A percentile compares a stretch with the other conserved stretches of the same genome.
phyloP scores from a whole-genome alignment of 257 asterid genomes.

The Rhazya stricta region DNA sequence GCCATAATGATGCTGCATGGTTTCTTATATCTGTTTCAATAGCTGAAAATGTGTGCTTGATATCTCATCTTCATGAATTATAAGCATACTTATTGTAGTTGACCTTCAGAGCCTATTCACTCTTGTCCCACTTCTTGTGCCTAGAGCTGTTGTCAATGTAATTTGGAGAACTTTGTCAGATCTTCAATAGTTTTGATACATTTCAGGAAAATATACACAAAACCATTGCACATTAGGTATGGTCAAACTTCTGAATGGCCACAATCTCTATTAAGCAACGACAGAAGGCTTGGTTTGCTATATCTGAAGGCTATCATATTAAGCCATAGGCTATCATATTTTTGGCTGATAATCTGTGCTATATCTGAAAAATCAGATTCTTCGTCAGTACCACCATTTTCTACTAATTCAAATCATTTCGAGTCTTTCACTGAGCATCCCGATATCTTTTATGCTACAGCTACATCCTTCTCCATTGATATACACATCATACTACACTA shows the following conservation, averaged over 20 bases:
- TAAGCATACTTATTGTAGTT: neutral
- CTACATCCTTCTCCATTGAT: neutral
- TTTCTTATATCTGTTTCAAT: neutral
- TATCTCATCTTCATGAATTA: neutral
- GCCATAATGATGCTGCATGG: neutral
- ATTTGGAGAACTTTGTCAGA: neutral
- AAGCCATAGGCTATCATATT: neutral
- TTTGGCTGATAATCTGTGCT: neutral
- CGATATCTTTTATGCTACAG: neutral
- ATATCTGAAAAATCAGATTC: neutral
- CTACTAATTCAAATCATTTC: neutral
- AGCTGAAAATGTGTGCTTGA: neutral
- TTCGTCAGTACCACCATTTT: neutral
- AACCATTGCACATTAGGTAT: neutral
- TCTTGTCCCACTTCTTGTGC: neutral
- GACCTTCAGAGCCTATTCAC: neutral
- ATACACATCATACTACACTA: neutral
- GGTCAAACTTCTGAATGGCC: neutral
- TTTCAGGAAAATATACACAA: neutral
- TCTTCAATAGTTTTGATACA: neutral
- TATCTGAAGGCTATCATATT: too few relatives aligned
- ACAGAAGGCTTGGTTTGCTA: too few relatives aligned
- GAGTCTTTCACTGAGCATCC: neutral
- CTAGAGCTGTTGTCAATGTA: neutral
- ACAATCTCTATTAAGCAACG: neutral